These are phyloP conservation scores for Talaromyces sp. DNA, from an alignment of 2,329 filamentous ascomycete species.

Conservation along the genomic window DNA sequence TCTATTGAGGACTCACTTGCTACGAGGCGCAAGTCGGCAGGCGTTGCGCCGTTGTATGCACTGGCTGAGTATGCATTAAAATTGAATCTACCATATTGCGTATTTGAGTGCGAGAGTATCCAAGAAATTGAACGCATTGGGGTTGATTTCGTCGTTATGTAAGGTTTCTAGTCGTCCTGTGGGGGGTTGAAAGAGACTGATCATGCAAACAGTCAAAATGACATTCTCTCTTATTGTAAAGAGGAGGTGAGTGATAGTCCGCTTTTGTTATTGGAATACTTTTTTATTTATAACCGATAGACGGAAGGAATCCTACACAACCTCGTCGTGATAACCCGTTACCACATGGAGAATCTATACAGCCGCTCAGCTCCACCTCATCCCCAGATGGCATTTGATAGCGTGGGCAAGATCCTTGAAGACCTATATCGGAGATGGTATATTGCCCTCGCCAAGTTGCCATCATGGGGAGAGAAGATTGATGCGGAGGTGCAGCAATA, in stretches of 20 bases:
- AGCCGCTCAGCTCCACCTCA: not conserved
- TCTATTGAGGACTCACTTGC: conserved; percentile 14
- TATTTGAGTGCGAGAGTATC: conserved; percentile 15
- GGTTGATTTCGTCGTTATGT: conserved; percentile 16
- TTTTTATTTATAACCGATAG: not conserved
- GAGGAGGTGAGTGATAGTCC: conserved; percentile 15
- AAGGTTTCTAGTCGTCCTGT: not conserved
- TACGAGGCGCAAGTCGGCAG: conserved; percentile 15
- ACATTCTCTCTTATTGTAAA: conserved; percentile 22
- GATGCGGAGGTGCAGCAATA: conserved; percentile 20
- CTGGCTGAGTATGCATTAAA: conserved; percentile 16
- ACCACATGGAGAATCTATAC: not conserved
- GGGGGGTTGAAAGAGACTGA: not conserved
- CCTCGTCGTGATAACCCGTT: conserved; percentile 14
- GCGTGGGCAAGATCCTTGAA: conserved; percentile 15
- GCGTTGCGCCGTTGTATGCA: conserved; percentile 17
- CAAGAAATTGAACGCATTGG: conserved; percentile 16
- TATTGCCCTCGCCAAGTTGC: conserved; percentile 16
- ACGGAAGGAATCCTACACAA: conserved; percentile 18
- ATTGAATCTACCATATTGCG: conserved; percentile 14
- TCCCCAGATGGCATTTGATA: conserved; percentile 19
- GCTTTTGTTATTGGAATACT: too few relatives aligned
- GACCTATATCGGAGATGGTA: conserved; percentile 19
- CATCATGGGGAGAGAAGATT: conserved; percentile 18
- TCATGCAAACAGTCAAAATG: conserved; percentile 16